These are phyloP conservation scores for Penicillium sp. DNA, from an alignment of 2,329 filamentous ascomycete genomes.

Conservation along the genomic window DNA sequence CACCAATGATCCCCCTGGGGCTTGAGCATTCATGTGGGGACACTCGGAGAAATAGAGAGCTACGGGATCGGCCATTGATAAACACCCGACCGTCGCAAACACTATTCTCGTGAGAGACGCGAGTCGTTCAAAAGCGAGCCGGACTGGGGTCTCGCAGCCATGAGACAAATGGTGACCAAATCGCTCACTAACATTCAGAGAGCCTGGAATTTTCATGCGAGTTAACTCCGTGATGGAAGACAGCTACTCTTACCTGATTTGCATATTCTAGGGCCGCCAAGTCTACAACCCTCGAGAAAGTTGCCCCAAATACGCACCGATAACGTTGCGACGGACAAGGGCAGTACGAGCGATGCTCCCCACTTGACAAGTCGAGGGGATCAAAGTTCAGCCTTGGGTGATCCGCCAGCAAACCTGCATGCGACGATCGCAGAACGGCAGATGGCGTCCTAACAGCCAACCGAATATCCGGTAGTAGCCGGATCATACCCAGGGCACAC, in stretches of 20 bases:
- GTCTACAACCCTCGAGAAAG: background rate
- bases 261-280: background rate
- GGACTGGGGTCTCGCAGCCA: background rate
- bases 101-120: background rate
- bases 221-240: background rate
- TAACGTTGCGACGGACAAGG: background rate
- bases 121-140: background rate
- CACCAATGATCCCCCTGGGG: background rate
- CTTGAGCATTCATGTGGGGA: background rate
- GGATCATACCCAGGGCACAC: background rate
- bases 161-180: background rate
- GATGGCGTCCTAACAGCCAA: background rate
- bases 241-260: background rate
- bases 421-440: background rate
- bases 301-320: background rate
- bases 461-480: background rate
- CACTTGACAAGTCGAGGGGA: background rate
- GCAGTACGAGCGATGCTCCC: background rate
- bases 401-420: background rate
- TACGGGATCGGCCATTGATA: background rate
- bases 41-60: background rate
- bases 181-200: background rate
- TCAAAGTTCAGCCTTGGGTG: background rate
- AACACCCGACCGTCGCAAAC: background rate
- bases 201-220: background rate